Conservation (phyloP, 2,329 filamentous ascomycete genomes). For the Pyrenochaeta sp. region DNA sequence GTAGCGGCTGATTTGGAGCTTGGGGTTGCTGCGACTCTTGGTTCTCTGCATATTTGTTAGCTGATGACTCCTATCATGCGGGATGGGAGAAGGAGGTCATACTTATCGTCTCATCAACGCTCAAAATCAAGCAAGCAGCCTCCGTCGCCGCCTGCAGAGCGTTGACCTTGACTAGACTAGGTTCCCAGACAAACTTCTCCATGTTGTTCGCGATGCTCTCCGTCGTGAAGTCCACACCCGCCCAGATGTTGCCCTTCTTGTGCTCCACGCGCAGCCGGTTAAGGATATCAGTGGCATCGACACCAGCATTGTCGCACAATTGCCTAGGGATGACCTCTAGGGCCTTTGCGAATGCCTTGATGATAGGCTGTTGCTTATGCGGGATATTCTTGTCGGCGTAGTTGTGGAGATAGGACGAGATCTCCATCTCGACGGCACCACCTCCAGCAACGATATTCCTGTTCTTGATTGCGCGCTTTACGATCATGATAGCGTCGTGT, state of each 20-base stretch:
- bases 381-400: slow-evolving; percentile 92
- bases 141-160: slow-evolving; percentile 96
- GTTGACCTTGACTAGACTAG: slow-evolving; percentile 94
- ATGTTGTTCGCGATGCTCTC: slow-evolving; percentile 96
- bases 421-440: slow-evolving; percentile 94
- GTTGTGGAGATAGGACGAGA: slow-evolving; percentile 90
- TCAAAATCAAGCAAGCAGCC: slow-evolving; percentile 92
- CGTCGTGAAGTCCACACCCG: slow-evolving; percentile 91
- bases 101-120: slow-evolving; percentile 98
- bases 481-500: slow-evolving; percentile 99
- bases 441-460: slow-evolving; percentile 93
- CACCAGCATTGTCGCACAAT: slow-evolving; percentile 97
- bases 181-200: slow-evolving; percentile 97
- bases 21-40: slow-evolving; percentile 90
- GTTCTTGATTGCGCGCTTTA: slow-evolving; percentile 97
- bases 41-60: slow-evolving; percentile 66
- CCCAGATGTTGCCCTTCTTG: slow-evolving; percentile 90
- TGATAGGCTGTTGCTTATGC: slow-evolving; percentile 95
- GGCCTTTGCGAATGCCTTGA: slow-evolving; percentile 97
- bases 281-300: slow-evolving; percentile 97
- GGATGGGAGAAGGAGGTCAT: slow-evolving; percentile 38
- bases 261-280: slow-evolving; percentile 97
- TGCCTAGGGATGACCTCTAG: slow-evolving; percentile 96
- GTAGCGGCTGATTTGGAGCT: slow-evolving; percentile 74
- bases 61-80: background rate